Base-by-base conservation (phyloP, 2,329 filamentous ascomycete species). In the Madurella mycetomatis region DNA sequence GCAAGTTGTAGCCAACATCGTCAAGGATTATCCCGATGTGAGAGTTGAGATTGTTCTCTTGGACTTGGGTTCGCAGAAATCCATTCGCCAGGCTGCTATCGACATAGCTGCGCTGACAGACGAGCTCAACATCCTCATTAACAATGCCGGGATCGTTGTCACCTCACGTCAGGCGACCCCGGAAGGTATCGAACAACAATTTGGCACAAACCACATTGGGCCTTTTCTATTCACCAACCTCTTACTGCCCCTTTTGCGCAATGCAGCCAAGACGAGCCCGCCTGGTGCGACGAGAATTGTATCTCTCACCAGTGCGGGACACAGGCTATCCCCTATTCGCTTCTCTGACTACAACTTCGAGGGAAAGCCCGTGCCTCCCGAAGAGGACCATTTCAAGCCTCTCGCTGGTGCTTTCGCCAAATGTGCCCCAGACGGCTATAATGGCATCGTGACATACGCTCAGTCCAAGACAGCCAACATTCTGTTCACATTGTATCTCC, bases 381-480 rank as follows among this genome's bases (percentile, higher is more conserved):
- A 69, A 54, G 67, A 72, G 47, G 59, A 65, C 30, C 66, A 69
- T 4, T 51, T 64, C 34, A 60, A 63, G 9, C 59, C 60, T 13
- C 53, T 71, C 32, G 58, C 63, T 9, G 64, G 66, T 1, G 62
- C 63, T 0, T 71, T 70, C 45, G 64, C 56, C 15, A 69, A 63
- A 49, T 61, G 58, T 13, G 59, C 63, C 59, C 59, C 64, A 0
- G 69, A 72, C 46, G 70, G 70, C 4, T 73, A 73, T 50, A 65
- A 70, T 51, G 64, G 67, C 7, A 69, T 66, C n/a, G 57, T 70
- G 15, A 76, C 76, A 2, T 81, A 82, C 56, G 72, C 70, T 1
- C 76, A 78, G 59, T 76, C 74, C 60, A 81, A 81, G 65, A 76
- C 76, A 31, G 77, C 76, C 2, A 77, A 79, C 51, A 73, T 79